These are phyloP conservation scores for Diutina siamensis DNA, from an alignment of 1,139 yeast species.

Conservation along the genomic window DNA sequence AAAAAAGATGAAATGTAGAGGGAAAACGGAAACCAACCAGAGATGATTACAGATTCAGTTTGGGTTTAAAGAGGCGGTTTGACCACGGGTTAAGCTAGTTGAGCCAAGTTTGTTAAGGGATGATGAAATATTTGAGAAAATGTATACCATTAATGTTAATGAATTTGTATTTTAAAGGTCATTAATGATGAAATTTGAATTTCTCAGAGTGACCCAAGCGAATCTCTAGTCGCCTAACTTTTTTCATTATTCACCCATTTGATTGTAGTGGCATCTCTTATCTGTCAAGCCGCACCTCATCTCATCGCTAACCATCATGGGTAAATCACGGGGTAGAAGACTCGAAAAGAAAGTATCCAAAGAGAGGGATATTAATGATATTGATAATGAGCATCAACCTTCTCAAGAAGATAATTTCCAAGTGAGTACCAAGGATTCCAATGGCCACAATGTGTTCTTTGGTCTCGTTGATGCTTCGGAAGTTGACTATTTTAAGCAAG, in stretches of 20 bases:
- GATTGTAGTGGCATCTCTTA: no score
- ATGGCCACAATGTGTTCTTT: slow-evolving; percentile 37
- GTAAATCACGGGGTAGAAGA: slow-evolving; percentile 12
- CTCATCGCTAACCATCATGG: slow-evolving; percentile 9
- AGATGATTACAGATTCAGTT: background rate
- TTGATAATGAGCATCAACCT: slow-evolving; percentile 4
- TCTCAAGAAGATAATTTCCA: no score
- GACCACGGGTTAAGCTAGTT: no score
- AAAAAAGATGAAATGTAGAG: background rate
- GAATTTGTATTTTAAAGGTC: no score
- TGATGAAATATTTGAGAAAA: no score
- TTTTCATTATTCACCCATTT: no score
- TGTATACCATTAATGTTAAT: no score
- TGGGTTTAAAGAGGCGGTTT: no score
- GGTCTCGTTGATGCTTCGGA: slow-evolving; percentile 81
- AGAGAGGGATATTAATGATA: slow-evolving; percentile 9
- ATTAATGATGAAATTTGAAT: no score
- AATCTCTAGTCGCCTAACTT: no score
- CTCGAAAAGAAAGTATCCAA: slow-evolving; percentile 9
- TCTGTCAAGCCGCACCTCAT: background rate
- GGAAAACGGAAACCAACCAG: background rate
- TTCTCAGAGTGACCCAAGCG: no score
- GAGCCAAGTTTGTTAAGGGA: no score
- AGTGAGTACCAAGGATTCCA: slow-evolving; percentile 7
- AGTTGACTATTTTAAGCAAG: slow-evolving; percentile 82